These are phyloP conservation scores for Penicillium sp. DNA, from an alignment of 2,329 filamentous ascomycete genomes.

Conservation along the genomic window DNA sequence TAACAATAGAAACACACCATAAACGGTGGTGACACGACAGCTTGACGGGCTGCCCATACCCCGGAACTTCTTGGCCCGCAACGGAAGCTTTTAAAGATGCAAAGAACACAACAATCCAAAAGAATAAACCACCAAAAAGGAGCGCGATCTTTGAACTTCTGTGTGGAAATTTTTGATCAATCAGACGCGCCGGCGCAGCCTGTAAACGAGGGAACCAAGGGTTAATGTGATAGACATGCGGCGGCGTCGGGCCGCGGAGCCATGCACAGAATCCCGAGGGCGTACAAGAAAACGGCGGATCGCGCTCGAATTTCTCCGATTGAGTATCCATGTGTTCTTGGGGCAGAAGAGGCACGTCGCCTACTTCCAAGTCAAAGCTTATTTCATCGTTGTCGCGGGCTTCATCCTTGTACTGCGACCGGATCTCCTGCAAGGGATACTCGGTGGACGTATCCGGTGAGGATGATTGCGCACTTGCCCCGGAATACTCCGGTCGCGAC, in stretches of 20 bases:
- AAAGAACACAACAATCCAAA: constrained; percentile 31
- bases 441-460: not conserved
- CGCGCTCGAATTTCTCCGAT: not conserved
- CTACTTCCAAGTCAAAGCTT: constrained; percentile 15
- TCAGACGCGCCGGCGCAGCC: constrained; percentile 26
- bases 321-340: not conserved
- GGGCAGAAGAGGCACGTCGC: constrained; percentile 16
- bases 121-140: constrained; percentile 20
- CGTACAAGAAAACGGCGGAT: constrained; percentile 21
- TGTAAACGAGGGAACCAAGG: constrained; percentile 29
- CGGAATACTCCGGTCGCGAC: constrained; percentile 2
- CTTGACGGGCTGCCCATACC: constrained; percentile 29
- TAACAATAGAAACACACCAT: constrained; percentile 35
- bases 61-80: constrained; percentile 23
- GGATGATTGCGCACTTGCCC: not conserved
- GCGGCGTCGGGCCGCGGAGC: constrained; percentile 26
- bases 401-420: constrained; percentile 5
- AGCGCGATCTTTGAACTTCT: constrained; percentile 20
- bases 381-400: constrained; percentile 10
- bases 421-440: constrained; percentile 3
- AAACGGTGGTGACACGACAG: constrained; percentile 29
- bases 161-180: constrained; percentile 25
- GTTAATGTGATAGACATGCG: constrained; percentile 28
- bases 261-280: constrained; percentile 20
- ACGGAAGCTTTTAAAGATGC: constrained; percentile 26